Evolutionary conservation across 768 basidiomycete species (phyloP).

Genomic region (Trametes sanguinea): DNA sequence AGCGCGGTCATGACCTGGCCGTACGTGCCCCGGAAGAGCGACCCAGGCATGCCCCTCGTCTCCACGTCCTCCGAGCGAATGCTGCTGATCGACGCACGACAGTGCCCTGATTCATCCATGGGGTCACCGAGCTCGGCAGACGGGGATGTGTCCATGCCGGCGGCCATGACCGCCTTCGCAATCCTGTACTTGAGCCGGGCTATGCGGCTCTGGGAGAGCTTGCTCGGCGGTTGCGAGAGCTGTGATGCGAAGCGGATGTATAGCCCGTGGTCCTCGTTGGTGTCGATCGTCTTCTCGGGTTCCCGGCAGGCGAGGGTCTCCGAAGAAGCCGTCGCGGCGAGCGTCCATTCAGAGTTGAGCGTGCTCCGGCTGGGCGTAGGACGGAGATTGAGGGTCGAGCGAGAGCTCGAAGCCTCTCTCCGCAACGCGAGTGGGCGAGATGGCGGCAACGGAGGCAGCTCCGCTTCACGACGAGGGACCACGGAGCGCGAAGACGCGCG

Average conservation of each 20-base stretch:
- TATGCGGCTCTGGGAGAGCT: conserved; percentile 27
- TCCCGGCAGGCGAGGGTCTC: conserved; percentile 21
- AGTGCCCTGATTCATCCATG: background rate
- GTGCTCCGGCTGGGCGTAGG: conserved; percentile 11
- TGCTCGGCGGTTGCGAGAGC: conserved; percentile 20
- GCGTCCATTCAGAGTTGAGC: conserved; percentile 16
- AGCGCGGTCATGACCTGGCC: conserved; percentile 45
- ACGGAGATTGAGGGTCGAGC: conserved; percentile 16
- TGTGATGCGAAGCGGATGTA: conserved; percentile 31
- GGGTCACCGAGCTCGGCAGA: conserved; percentile 22
- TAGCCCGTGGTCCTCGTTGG: conserved; percentile 19
- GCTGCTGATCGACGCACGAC: conserved; percentile 21
- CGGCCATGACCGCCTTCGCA: conserved; percentile 39
- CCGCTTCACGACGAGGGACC: conserved; percentile 3
- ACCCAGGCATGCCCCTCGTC: conserved; percentile 25
- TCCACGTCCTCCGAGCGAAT: conserved; percentile 24
- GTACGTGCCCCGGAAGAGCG: conserved; percentile 46
- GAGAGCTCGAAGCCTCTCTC: background rate
- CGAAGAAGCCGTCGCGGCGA: conserved; percentile 22
- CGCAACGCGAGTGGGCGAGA: background rate
- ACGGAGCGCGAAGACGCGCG: conserved; percentile 12
- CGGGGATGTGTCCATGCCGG: conserved; percentile 43
- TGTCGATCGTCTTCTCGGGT: background rate
- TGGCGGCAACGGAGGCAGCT: background rate
- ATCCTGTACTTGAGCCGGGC: conserved; percentile 39